phyloP scores from a whole-genome alignment of 202 grass and related monocot genomes.

The Zoysia matrella region DNA sequence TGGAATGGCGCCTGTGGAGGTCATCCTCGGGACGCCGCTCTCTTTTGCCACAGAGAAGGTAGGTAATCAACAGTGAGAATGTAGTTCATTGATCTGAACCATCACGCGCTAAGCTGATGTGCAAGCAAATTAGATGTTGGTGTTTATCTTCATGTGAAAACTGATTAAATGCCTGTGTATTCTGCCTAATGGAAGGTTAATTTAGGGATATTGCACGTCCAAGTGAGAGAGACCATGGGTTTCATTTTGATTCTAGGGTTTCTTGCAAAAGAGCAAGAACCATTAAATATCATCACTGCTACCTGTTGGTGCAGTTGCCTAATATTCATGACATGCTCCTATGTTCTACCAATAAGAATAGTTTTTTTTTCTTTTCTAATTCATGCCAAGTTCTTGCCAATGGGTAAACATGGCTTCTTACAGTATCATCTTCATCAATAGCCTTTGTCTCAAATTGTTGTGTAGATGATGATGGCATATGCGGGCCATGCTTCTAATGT shows the following conservation, averaged over 20 bases:
- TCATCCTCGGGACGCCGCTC: constrained; percentile 75
- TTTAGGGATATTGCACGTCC: background rate
- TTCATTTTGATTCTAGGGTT: background rate
- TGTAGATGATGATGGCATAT: constrained; percentile 77
- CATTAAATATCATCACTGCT: background rate
- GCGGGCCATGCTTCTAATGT: constrained; percentile 69
- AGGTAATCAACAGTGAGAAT: background rate
- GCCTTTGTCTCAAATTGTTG: constrained; percentile 30
- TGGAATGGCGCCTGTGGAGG: constrained; percentile 72
- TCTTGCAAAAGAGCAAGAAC: background rate
- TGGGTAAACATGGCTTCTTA: background rate
- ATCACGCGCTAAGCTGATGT: background rate
- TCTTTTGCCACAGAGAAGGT: constrained; percentile 75
- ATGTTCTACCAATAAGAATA: background rate
- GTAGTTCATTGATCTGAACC: background rate
- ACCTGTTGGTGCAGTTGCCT: background rate
- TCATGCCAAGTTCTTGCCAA: background rate
- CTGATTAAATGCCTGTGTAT: background rate
- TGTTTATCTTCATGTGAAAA: too few species aligned
- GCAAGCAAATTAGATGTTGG: background rate
- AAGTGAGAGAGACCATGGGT: background rate
- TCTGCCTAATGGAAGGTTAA: background rate
- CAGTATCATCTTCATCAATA: constrained; percentile 23
- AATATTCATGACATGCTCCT: background rate
- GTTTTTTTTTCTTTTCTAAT: background rate